Evolutionary conservation across 2,329 filamentous ascomycete genomes (phyloP), one percentile per base, ranked within the genome.

Genomic region (Teratosphaeria viscida): DNA sequence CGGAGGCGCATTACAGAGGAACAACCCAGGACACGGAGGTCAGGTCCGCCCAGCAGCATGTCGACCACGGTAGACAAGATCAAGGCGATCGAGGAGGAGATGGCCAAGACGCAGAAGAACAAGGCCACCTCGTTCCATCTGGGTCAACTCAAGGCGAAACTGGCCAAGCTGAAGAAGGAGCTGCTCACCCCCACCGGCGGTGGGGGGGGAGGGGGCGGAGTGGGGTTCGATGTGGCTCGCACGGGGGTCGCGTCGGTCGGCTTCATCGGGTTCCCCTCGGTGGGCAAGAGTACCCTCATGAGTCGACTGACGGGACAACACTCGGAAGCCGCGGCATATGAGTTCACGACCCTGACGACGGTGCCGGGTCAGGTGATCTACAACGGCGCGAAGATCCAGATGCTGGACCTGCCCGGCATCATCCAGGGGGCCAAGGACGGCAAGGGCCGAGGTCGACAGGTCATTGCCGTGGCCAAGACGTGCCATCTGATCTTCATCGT

Each of bases 401-500:
- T 99, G 78, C 89, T 99, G 64, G 94, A 99, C 82, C 81, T 99
- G 71, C 94, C 94, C 1, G 94, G 94, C 85, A 99, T 99, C 71
- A 99, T 99, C 67, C 90, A 97, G 76, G 94, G 94, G 72, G 94
- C 94, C 68, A 97, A 99, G 77, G 94, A 99, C 74, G 94, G 94
- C 65, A 95, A 96, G 73, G 94, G 94, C 79, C 86, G 94, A 81
- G 94, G 94, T 82, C 86, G 92, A 68, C 94, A 99, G 78, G 94
- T 99, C 71, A 99, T 99, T 79, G 94, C 94, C 8, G 94, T 99
- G 55, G 92, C 94, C 61, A 99, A 99, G 81, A 97, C 94, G 19
- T 99, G 94, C 78, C 89, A 99, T 81, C 78, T 99, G 68, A 99
- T 99, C 69, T 97, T 97, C 77, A 99, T 99, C 72, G 90, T 99